Evolutionary conservation across 345 rosid genomes (phyloP).

Genomic region (Hirschfeldia incana): DNA sequence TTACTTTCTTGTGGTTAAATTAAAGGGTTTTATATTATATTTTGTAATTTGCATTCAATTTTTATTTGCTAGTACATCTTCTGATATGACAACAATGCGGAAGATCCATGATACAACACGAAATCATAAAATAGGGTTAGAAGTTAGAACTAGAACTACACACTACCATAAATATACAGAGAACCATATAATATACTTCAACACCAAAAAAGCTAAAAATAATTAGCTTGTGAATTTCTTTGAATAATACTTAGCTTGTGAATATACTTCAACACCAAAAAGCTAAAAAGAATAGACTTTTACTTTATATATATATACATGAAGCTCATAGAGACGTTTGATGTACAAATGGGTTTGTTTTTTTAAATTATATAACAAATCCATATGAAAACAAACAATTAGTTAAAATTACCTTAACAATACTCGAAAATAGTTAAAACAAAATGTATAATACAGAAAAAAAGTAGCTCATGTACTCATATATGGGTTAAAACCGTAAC

Average conservation of each 20-base stretch:
- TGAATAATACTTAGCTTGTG: neutral
- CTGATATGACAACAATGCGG: neutral
- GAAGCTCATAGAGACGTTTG: neutral
- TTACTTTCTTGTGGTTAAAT: neutral
- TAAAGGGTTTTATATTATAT: neutral
- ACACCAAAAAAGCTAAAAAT: neutral
- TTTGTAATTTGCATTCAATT: constrained; percentile 16
- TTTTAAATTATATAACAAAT: neutral
- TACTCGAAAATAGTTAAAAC: constrained; percentile 3
- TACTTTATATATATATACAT: neutral
- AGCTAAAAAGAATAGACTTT: no score
- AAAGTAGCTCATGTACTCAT: constrained; percentile 8
- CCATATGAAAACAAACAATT: neutral
- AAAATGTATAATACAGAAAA: neutral
- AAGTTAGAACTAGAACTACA: neutral
- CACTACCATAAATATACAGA: neutral
- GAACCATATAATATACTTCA: neutral
- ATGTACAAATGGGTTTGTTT: neutral
- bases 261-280: no score
- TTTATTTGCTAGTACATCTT: neutral
- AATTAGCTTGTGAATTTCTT: neutral
- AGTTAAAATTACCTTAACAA: constrained; percentile 11
- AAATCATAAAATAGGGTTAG: neutral
- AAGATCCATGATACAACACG: neutral
- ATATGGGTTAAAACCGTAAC: neutral